Base-by-base conservation (phyloP, 1,284 basidiomycete genomes). In the Sporisorium exsertum region DNA sequence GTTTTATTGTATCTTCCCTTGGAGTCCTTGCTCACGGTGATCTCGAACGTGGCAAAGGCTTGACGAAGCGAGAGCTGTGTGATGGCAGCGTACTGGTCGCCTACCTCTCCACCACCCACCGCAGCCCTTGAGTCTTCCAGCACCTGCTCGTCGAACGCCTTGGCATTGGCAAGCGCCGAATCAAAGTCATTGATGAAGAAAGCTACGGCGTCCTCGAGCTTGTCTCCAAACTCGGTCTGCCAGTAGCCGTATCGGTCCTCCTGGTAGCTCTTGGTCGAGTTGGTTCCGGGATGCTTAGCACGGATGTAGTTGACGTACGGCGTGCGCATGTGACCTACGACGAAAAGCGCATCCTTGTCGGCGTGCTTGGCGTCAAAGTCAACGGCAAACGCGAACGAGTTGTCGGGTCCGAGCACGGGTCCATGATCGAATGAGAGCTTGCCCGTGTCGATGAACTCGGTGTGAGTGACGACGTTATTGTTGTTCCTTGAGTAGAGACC, bases 111-210 rank as follows among this genome's bases (percentile, higher is more conserved):
- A n/a, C 80, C 78, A 20, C 81, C 80, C 16, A 80, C 78, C 18
- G 71, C 81, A 18, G 67, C 72, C 51, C 77, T 64, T 22, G 73
- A 75, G 57, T 85, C 83, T n/a, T 65, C 60, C 13, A 75, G 69
- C n/a, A 85, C 73, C 72, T 81, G 66, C 53, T 62, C 29, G 58
- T 85, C 83, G 20, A 83, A 76, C 47, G 61, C 84, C 29, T 88
- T 87, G 29, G 89, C 78, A 56, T 78, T 65, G 83, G 18, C 87
- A 86, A 54, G 87, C 86, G 90, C 89, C 70, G 91, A 88, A 77
- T 92, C 91, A 82, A 91, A 92, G 3, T 90, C 90, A 67, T 91
- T 89, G 20, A 92, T 85, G 9, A 83, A 81, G 65, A 86, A 84
- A 7, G 75, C 69, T 26, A 86, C 83, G 4, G 78, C 81, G 42